Evolutionary conservation across 371 early-diverging fungal genomes (phyloP), one percentile per base, ranked within the genome.

Genomic region (Umbelopsis sp.): DNA sequence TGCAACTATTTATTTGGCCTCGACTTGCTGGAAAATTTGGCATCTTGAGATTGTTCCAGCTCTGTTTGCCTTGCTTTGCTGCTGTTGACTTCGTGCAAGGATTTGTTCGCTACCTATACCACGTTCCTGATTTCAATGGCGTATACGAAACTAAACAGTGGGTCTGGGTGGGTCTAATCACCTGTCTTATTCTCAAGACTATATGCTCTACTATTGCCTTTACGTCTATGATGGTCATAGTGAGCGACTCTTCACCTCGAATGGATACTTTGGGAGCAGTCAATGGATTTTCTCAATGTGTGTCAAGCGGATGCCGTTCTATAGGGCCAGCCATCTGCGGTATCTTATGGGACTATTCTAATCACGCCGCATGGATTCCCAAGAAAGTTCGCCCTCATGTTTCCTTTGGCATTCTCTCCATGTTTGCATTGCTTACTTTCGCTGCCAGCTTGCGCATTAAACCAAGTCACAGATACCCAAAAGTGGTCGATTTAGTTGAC

Each of bases 1-100:
- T 83, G 29, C 93, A 92, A 68, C 76, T 93, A 0, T 18, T 87
- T 3, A 57, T 84, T 3, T 91, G 89, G 67, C 92, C 93, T 2
- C 62, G 67, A 0, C 67, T 87, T 37, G 78, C 83, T 50, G 65
- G 71, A 64, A 74, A 73, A 25, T 77, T 82, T 65, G 87, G 88
- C n/a, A 72, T 82, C 0, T 45, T 87, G 0, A 63, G 69, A 10
- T 74, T 89, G 22, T 90, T 87, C 72, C 87, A 77, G 10, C 66
- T 70, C 3, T 86, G 84, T 1, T 75, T 84, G 3, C 68, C 73
- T 10, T 12, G 79, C 0, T 74, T 76, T 12, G 69, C 87, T 8
- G 76, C 85, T 24, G 63, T 83, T 0, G 87, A 82, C 53, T 51
- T 86, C 0, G 53, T 74, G 4, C 81, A 79, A 73, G 76, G 81